Percentiles rank a stretch among this genome's conserved stretches.
Conservation (phyloP, 2,329 filamentous ascomycete species). For the Didymella arachidicola region DNA sequence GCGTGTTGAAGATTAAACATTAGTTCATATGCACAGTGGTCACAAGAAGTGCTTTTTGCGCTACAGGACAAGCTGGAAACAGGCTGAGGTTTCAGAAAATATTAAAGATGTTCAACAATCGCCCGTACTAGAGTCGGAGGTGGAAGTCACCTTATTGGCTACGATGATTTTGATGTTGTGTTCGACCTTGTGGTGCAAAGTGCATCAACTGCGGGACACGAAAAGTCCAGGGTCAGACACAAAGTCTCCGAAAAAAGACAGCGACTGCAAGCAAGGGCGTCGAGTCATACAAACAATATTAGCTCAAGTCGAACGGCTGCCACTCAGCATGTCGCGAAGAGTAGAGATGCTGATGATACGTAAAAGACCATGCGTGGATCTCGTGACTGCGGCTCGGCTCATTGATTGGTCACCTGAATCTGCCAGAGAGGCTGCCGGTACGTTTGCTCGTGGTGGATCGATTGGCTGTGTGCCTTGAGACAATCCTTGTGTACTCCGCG, state of each 20-base stretch:
- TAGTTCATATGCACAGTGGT: neutral
- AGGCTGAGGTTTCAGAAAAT: no score
- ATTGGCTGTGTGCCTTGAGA: conserved; percentile 1
- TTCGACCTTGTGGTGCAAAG: neutral
- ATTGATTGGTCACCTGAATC: neutral
- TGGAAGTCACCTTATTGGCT: no score
- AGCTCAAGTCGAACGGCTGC: neutral
- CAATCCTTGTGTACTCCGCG: neutral
- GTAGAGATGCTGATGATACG: conserved; percentile 1
- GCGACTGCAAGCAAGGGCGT: neutral
- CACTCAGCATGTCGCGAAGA: neutral
- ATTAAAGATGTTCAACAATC: no score
- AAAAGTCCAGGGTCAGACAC: neutral
- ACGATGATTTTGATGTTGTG: no score
- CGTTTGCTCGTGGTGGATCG: neutral
- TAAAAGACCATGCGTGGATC: neutral
- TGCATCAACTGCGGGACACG: neutral
- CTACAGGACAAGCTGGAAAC: no score
- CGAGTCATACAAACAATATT: neutral
- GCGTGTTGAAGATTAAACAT: neutral
- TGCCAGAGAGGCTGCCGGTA: neutral
- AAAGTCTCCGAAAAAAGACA: neutral
- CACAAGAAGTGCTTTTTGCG: neutral
- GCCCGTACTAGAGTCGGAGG: no score
- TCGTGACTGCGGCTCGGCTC: neutral